Percentiles rank a stretch among this genome's conserved stretches.
phyloP scores from a whole-genome alignment of 1,284 basidiomycete genomes.

The Ustilago curta region DNA sequence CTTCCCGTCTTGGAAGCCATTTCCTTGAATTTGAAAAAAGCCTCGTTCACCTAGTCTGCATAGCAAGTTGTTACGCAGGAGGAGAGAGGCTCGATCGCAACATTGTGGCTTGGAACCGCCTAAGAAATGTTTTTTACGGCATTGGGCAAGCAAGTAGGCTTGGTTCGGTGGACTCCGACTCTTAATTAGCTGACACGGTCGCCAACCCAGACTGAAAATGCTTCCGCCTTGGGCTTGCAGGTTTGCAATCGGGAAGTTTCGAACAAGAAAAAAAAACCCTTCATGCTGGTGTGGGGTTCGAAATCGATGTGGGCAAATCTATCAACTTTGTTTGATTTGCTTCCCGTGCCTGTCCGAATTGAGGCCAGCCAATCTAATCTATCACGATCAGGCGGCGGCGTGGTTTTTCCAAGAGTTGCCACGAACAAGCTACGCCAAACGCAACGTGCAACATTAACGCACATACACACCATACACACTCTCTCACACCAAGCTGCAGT shows the following conservation, averaged over 20 bases:
- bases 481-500: too few relatives aligned
- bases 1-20: constrained; percentile 3
- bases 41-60: not conserved
- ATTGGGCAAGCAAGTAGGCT: not conserved
- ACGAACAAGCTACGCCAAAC: not conserved
- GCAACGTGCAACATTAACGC: too few relatives aligned
- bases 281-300: not conserved
- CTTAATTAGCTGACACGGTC: not conserved
- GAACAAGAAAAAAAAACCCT: not conserved
- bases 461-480: too few relatives aligned
- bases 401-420: not conserved
- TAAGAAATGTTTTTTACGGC: constrained; percentile 1
- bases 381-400: constrained; percentile 1
- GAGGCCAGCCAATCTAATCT: constrained; percentile 1
- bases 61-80: not conserved
- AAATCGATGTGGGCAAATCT: not conserved
- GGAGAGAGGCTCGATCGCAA: not conserved
- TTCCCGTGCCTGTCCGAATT: not conserved
- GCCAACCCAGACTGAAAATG: not conserved
- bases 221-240: too few relatives aligned
- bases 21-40: not conserved
- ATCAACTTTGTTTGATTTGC: not conserved
- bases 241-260: too few relatives aligned
- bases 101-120: not conserved
- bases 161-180: constrained; percentile 4